Percentiles rank a stretch among this genome's conserved stretches.
phyloP scores from a whole-genome alignment of 2,329 filamentous ascomycete genomes.

The Fusarium sp. region DNA sequence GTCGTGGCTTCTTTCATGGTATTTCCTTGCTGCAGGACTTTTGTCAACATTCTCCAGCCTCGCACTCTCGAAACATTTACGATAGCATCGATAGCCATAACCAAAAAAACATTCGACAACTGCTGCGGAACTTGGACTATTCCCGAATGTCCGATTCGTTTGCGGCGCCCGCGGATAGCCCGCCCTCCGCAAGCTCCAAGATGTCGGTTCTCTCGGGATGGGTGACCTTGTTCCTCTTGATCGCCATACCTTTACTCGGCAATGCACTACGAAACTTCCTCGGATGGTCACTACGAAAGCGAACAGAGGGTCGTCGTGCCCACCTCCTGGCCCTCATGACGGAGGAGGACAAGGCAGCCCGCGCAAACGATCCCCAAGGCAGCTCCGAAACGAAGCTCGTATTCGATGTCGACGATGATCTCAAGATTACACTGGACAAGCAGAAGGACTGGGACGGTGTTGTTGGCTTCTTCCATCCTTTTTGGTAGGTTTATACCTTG shows the following conservation, averaged over 20 bases:
- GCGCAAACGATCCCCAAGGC: slow-evolving; percentile 47
- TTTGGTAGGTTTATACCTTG: slow-evolving; percentile 69
- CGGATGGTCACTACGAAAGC: slow-evolving; percentile 69
- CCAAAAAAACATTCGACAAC: background rate
- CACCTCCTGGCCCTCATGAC: slow-evolving; percentile 63
- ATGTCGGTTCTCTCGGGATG: slow-evolving; percentile 25
- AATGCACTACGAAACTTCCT: slow-evolving; percentile 53
- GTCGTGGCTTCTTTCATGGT: slow-evolving; percentile 10
- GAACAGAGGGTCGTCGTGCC: slow-evolving; percentile 67
- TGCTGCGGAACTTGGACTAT: background rate
- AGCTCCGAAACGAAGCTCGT: slow-evolving; percentile 68
- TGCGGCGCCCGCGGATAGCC: background rate
- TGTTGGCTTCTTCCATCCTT: slow-evolving; percentile 96
- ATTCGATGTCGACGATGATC: slow-evolving; percentile 51
- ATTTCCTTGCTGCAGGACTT: slow-evolving; percentile 3
- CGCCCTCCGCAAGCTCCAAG: background rate
- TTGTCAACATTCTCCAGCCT: slow-evolving; percentile 8
- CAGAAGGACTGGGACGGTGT: slow-evolving; percentile 77
- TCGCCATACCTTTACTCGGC: slow-evolving; percentile 41
- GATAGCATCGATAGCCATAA: background rate
- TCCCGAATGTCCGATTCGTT: background rate
- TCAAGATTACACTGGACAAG: slow-evolving; percentile 47
- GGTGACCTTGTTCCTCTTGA: slow-evolving; percentile 31
- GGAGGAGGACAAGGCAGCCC: slow-evolving; percentile 54
- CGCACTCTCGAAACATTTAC: slow-evolving; percentile 15